Conservation (phyloP, 345 rosid genomes). For the Rhodamnia rubescens region DNA sequence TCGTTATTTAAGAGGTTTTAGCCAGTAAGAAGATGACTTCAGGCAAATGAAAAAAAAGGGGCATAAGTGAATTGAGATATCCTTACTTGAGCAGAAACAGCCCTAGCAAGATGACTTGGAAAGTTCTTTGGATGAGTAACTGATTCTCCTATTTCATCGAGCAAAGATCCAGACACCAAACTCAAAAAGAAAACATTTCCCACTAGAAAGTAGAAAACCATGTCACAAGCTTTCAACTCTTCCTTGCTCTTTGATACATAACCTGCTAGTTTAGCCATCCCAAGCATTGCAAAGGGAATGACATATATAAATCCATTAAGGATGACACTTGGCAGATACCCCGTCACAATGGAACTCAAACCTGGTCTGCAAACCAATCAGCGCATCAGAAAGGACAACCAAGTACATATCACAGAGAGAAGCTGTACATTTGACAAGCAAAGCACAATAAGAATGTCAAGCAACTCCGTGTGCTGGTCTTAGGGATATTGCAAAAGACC, state of each 20-base stretch:
- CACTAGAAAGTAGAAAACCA: slow-evolving; percentile 86
- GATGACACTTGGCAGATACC: slow-evolving; percentile 86
- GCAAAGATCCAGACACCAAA: slow-evolving; percentile 78
- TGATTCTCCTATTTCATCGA: slow-evolving; percentile 77
- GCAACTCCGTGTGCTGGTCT: not conserved
- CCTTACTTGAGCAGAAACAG: slow-evolving; percentile 81
- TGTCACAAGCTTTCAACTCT: slow-evolving; percentile 91
- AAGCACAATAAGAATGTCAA: not conserved
- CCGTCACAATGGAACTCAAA: slow-evolving; percentile 72
- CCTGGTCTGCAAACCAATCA: slow-evolving; percentile 59
- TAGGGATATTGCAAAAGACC: not conserved
- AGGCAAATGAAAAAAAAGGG: not conserved
- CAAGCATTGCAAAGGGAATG: slow-evolving; percentile 76
- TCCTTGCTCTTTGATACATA: slow-evolving; percentile 70
- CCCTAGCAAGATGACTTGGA: slow-evolving; percentile 79
- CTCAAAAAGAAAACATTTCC: slow-evolving; percentile 90
- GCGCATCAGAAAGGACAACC: not conserved
- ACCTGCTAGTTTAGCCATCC: slow-evolving; percentile 54
- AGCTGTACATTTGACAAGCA: not conserved
- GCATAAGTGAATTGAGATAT: not conserved
- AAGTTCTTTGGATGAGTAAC: slow-evolving; percentile 53
- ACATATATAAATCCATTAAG: slow-evolving; percentile 70
- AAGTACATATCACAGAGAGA: not conserved
- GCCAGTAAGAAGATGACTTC: not conserved
- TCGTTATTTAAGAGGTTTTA: not conserved